These are phyloP conservation scores for Sphagnum tenellum DNA, from an alignment of 225 moss, liverwort and hornwort genomes.

Conservation along the genomic window DNA sequence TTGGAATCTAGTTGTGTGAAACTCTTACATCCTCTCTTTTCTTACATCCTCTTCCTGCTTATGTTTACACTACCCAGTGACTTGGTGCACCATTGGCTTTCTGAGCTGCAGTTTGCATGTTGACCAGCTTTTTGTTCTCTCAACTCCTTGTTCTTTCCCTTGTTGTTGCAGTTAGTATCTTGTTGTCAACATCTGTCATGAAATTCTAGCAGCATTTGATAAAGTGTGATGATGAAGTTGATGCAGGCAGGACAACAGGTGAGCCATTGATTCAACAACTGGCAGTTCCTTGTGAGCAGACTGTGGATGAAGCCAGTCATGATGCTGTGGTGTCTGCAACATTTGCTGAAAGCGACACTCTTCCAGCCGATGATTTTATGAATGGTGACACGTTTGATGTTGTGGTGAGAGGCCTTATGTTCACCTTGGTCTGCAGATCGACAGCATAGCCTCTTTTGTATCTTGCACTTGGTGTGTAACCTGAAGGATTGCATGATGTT, in stretches of 20 bases:
- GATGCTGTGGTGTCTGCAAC: slow-evolving; percentile 51
- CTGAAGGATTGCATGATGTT: no score
- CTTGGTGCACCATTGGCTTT: no score
- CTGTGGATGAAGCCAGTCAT: slow-evolving; percentile 42
- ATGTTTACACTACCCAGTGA: no score
- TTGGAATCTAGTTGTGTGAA: no score
- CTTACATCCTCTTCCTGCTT: no score
- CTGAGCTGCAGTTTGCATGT: no score
- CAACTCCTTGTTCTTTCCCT: no score
- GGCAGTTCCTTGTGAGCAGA: slow-evolving; percentile 27
- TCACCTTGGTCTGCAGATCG: no score
- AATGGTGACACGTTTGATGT: slow-evolving; percentile 94
- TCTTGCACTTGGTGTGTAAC: slow-evolving; percentile 1
- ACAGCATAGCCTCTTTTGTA: slow-evolving; percentile 2
- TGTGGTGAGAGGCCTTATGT: slow-evolving; percentile 33
- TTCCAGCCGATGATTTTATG: slow-evolving; percentile 87
- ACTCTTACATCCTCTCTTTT: slow-evolving; percentile 2
- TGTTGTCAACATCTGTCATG: no score
- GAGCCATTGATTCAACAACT: slow-evolving; percentile 41
- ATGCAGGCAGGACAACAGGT: slow-evolving; percentile 34
- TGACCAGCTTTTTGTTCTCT: no score
- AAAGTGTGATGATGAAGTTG: slow-evolving; percentile 2
- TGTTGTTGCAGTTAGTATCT: no score
- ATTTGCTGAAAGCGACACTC: slow-evolving; percentile 59
- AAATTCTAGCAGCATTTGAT: no score